phyloP scores from a whole-genome alignment of 106 monocot species.

The Cymbidium sinense region DNA sequence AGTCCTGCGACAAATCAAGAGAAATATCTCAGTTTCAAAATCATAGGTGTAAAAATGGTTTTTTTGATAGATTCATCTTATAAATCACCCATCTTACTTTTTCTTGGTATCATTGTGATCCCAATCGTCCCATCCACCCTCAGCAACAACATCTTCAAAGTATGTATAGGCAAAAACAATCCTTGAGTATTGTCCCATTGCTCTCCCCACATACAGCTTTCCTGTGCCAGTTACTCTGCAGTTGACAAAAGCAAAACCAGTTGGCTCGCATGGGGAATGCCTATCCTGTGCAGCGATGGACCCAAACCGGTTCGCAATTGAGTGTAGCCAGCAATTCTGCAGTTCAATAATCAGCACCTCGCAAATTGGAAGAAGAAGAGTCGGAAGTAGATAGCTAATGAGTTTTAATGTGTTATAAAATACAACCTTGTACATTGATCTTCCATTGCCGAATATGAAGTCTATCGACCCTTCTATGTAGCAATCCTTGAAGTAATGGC shows the following conservation, averaged over 20 bases:
- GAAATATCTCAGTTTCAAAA: not conserved
- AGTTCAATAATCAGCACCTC: not conserved
- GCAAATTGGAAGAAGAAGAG: not conserved
- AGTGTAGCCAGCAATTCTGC: conserved; percentile 76
- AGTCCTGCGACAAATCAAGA: conserved; percentile 41
- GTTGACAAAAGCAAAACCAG: conserved; percentile 81
- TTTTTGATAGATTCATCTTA: not conserved
- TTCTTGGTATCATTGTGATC: conserved; percentile 63
- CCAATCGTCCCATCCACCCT: conserved; percentile 95
- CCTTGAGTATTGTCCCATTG: conserved; percentile 95
- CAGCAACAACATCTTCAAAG: conserved; percentile 66
- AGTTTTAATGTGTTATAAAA: no score
- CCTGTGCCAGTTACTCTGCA: conserved; percentile 85
- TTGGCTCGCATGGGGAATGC: conserved; percentile 53
- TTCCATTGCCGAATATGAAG: conserved; percentile 94
- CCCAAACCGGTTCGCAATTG: conserved; percentile 76
- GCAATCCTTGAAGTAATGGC: conserved; percentile 97
- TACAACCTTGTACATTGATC: conserved; percentile 86
- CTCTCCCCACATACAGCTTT: conserved; percentile 71
- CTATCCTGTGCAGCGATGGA: conserved; percentile 83
- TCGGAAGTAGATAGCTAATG: not conserved
- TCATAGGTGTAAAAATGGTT: not conserved
- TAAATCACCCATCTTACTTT: conserved; percentile 28
- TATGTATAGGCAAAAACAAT: conserved; percentile 87
- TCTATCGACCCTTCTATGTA: conserved; percentile 96